Conservation (phyloP, 306 rosid genomes). For the Myrica gale region DNA sequence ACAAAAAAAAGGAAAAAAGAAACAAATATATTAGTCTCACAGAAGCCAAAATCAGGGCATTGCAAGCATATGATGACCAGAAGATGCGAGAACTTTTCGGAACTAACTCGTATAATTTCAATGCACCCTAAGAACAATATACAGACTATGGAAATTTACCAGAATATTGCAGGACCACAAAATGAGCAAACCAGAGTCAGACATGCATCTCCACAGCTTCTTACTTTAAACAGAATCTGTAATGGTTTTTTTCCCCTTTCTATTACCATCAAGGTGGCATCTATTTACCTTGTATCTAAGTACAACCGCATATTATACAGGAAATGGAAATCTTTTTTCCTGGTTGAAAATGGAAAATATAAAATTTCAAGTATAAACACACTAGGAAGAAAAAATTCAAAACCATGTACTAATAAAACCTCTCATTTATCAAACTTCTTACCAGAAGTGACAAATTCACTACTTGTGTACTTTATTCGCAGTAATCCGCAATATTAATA, state of each 20-base stretch:
- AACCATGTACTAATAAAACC: not conserved
- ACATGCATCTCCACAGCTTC: not conserved
- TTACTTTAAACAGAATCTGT: not conserved
- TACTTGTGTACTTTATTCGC: not conserved
- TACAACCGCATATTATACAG: not conserved
- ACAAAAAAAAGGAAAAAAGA: not conserved
- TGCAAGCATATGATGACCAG: conserved; percentile 2
- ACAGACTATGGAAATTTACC: not conserved
- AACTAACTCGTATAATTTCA: not conserved
- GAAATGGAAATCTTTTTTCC: not conserved
- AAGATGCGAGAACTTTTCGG: not conserved
- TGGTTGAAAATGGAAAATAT: not conserved
- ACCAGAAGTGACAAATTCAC: not conserved
- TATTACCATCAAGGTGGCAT: not conserved
- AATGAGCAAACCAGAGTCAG: not conserved
- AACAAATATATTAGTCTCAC: conserved; percentile 17
- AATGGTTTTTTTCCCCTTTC: not conserved
- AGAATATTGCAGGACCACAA: not conserved
- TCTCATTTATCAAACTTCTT: not conserved
- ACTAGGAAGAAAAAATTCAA: not conserved
- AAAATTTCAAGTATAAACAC: not conserved
- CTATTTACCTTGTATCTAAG: not conserved
- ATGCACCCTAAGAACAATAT: not conserved
- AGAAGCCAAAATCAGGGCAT: not conserved
- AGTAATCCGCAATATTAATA: not conserved